Evolutionary conservation across 495 filamentous ascomycete species (phyloP).

Genomic region (Astrothelium macrocarpum): DNA sequence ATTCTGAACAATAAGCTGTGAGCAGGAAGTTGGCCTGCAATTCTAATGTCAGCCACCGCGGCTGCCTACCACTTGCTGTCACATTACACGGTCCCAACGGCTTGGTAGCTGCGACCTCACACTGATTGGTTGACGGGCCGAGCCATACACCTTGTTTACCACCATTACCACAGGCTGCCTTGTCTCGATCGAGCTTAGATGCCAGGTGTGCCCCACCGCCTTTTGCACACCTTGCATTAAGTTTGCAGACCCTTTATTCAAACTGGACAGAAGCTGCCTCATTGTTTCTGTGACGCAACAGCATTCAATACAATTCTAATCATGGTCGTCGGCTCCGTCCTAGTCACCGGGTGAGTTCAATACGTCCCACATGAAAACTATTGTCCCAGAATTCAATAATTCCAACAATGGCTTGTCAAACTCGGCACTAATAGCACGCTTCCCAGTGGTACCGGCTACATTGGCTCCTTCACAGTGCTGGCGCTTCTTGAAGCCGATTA

Average conservation of each 20-base stretch:
- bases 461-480: slow-evolving; percentile 92
- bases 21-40: too few species aligned
- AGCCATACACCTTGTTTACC: not conserved
- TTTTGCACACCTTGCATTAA: not conserved
- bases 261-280: not conserved
- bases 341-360: slow-evolving; percentile 74
- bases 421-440: slow-evolving; percentile 11
- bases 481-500: slow-evolving; percentile 88
- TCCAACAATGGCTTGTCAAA: not conserved
- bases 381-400: too few species aligned
- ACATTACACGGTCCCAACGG: not conserved
- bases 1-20: too few species aligned
- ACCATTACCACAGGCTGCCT: not conserved
- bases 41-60: too few species aligned
- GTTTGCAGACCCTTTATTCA: not conserved
- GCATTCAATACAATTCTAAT: slow-evolving; percentile 20
- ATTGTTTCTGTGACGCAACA: not conserved
- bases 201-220: not conserved
- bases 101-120: not conserved
- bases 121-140: not conserved
- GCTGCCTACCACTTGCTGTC: not conserved
- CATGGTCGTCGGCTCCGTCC: slow-evolving; percentile 77
- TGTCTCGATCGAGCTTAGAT: too few species aligned
- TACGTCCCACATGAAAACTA: too few species aligned
- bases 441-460: slow-evolving; percentile 89